These are phyloP conservation scores for Aspergillus hiratsukae DNA, from an alignment of 2,329 filamentous ascomycete genomes.

Conservation along the genomic window DNA sequence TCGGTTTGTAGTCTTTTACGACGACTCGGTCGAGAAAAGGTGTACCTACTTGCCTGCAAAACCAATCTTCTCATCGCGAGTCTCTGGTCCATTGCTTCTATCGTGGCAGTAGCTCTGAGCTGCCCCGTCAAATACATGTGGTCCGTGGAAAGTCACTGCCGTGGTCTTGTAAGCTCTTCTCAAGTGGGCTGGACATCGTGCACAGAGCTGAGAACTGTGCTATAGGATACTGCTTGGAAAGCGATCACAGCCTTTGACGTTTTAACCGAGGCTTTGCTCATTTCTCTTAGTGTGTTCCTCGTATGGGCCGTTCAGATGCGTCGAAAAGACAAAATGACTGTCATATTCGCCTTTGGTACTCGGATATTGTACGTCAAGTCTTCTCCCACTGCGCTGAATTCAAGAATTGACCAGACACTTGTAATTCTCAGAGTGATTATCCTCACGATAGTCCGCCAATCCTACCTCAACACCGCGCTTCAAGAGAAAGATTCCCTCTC, in stretches of 20 bases:
- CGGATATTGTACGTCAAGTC: conserved; percentile 4
- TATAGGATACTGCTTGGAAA: conserved; percentile 30
- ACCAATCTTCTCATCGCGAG: conserved; percentile 8
- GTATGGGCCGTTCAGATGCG: conserved; percentile 22
- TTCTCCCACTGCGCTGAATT: neutral
- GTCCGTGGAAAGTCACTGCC: neutral
- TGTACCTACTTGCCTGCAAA: conserved; percentile 15
- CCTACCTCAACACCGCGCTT: conserved; percentile 25
- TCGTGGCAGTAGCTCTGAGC: conserved; percentile 10
- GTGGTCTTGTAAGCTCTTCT: conserved; percentile 8
- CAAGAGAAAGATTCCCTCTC: conserved; percentile 25
- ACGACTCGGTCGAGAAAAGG: conserved; percentile 18
- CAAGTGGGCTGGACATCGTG: neutral
- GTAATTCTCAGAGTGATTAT: conserved; percentile 13
- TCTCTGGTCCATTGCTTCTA: conserved; percentile 18
- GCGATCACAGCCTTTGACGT: conserved; percentile 38
- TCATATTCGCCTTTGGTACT: conserved; percentile 16
- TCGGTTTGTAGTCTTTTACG: conserved; percentile 25
- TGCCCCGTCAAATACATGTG: neutral
- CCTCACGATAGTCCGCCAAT: conserved; percentile 32
- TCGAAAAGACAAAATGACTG: conserved; percentile 10
- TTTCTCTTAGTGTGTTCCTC: conserved; percentile 18
- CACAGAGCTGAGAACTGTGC: no score
- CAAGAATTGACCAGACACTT: neutral
- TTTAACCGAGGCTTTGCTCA: conserved; percentile 17